A percentile compares a stretch with the other conserved stretches of the same genome.
Evolutionary conservation across 179 eudicot genomes (phyloP).

Genomic region (Gypsophila paniculata): DNA sequence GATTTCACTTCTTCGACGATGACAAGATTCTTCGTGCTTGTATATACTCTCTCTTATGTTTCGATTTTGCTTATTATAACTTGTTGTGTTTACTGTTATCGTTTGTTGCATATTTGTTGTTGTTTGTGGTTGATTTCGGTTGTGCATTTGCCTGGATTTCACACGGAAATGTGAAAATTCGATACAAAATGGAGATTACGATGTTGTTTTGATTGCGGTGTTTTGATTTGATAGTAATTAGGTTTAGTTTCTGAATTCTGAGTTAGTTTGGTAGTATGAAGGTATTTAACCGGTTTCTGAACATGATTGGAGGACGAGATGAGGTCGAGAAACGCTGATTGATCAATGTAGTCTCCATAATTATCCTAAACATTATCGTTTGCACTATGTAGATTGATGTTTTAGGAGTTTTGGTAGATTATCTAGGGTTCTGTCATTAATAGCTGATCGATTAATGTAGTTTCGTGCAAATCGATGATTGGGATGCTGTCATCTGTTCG

Average conservation of each 20-base stretch:
- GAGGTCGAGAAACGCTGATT: neutral
- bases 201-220: neutral
- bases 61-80: neutral
- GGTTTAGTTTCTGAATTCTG: neutral
- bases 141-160: neutral
- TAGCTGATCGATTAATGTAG: too few relatives aligned
- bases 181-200: neutral
- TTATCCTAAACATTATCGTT: neutral
- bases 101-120: neutral
- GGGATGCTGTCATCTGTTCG: too few relatives aligned
- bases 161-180: neutral
- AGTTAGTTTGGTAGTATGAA: neutral
- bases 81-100: neutral
- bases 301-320: neutral
- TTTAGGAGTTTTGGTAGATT: too few relatives aligned
- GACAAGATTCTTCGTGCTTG: constrained; percentile 39
- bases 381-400: neutral
- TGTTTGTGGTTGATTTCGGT: constrained; percentile 9
- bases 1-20: constrained; percentile 32
- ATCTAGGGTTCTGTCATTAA: too few relatives aligned
- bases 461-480: too few relatives aligned
- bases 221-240: neutral
- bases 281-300: neutral
- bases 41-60: neutral
- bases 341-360: neutral